A percentile compares a stretch with the other conserved stretches of the same genome.
phyloP scores from a whole-genome alignment of 2,329 filamentous ascomycete species.

The Fusarium sterilihyphosum region DNA sequence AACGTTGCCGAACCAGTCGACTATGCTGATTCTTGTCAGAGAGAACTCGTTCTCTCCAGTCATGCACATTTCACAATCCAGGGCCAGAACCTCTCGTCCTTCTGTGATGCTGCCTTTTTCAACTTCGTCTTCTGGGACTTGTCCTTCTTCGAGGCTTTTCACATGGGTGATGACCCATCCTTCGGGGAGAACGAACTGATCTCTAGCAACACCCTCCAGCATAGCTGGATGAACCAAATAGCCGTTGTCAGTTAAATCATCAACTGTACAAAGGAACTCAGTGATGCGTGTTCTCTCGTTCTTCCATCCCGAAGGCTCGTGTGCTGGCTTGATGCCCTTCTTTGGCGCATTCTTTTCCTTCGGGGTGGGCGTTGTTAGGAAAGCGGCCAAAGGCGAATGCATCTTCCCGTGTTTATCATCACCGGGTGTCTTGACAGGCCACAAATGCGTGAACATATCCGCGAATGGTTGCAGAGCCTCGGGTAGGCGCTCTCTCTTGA shows the following conservation, averaged over 20 bases:
- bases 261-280: conserved; percentile 75
- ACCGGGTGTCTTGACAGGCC: conserved; percentile 88
- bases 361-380: conserved; percentile 79
- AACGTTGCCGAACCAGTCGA: conserved; percentile 85
- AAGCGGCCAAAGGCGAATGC: conserved; percentile 86
- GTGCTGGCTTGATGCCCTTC: conserved; percentile 67
- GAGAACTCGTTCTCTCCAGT: conserved; percentile 82
- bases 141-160: conserved; percentile 70
- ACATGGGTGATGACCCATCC: conserved; percentile 89
- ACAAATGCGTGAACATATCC: conserved; percentile 86
- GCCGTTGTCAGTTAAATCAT: conserved; percentile 84
- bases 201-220: conserved; percentile 67
- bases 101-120: conserved; percentile 85
- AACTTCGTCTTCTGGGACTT: conserved; percentile 74
- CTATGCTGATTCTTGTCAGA: conserved; percentile 86
- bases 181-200: conserved; percentile 63
- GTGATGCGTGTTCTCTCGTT: conserved; percentile 85
- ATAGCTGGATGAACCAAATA: conserved; percentile 85
- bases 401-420: conserved; percentile 84
- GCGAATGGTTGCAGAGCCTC: conserved; percentile 72
- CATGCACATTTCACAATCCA: conserved; percentile 98
- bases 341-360: conserved; percentile 71
- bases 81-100: conserved; percentile 79
- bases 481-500: conserved; percentile 63
- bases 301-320: conserved; percentile 73